Evolutionary conservation across 2,329 filamentous ascomycete species (phyloP), one percentile per base, ranked within the genome.

Genomic region (Ophiostoma sp.): DNA sequence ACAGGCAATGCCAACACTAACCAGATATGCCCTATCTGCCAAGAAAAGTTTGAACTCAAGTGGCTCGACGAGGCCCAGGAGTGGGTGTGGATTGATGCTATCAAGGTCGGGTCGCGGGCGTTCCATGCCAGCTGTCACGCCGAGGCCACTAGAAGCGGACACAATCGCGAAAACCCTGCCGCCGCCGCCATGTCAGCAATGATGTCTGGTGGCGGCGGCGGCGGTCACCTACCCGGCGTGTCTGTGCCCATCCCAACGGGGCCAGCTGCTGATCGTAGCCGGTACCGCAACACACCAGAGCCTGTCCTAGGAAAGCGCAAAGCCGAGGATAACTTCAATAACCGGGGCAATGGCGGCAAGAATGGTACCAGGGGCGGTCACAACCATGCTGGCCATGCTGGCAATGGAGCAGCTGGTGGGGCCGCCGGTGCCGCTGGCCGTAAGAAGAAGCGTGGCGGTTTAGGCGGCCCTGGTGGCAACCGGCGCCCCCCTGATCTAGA

Each of bases 51-150:
- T 76, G 91, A 96, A 80, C 93, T 91, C 74, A 90, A 91, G 74
- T 98, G 93, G 90, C 89, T 94, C 7, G 93, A 96, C 75, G 93
- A 96, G 73, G 91, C 91, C 23, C 93, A 98, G 79, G 94, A 99
- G 76, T 98, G 94, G 86, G 94, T 99, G 57, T 98, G 95, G 92
- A 90, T 93, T 79, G 94, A 99, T 79, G 92, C 94, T 0, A 84
- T 91, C 68, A 86, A 90, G 73, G 87, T 96, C 39, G 91, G 91
- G 35, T 87, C 85, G 70, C 88, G 92, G 73, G 90, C 95, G 20
- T 98, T 93, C 76, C 95, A 99, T 79, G 93, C 90, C 13, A 96
- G 89, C 69, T 99, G 95, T 78, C 92, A 94, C 78, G 87, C 88
- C 23, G 94, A 97, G 80, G 90, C 92, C 41, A 90, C 86, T 48